These are phyloP conservation scores for Candida pini DNA, from an alignment of 805 yeast species.

Conservation along the genomic window DNA sequence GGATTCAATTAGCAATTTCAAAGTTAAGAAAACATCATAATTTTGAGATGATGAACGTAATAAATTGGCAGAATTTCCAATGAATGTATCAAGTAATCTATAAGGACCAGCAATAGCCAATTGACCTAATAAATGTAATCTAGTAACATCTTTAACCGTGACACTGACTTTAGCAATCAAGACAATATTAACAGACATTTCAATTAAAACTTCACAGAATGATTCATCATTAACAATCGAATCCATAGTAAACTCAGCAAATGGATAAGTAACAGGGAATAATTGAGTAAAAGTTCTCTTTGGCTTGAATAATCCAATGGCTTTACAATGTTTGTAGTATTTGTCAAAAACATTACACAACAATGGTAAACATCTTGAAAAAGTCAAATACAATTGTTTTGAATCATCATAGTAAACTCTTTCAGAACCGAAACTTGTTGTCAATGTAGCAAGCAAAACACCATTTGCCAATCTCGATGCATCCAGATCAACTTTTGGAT, in stretches of 20 bases:
- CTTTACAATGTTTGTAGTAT: constrained; percentile 44
- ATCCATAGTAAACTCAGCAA: constrained; percentile 60
- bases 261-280: constrained; percentile 67
- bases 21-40: constrained; percentile 22
- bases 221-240: constrained; percentile 65
- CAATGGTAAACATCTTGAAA: constrained; percentile 50
- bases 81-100: constrained; percentile 6
- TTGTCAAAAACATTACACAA: constrained; percentile 46
- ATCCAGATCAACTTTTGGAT: constrained; percentile 46
- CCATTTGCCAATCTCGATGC: constrained; percentile 61
- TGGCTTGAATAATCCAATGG: constrained; percentile 39
- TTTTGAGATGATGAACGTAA: constrained; percentile 5
- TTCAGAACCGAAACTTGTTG: constrained; percentile 18
- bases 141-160: constrained; percentile 5
- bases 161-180: constrained; percentile 39
- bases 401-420: constrained; percentile 23
- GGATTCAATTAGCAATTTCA: constrained; percentile 46
- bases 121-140: constrained; percentile 1
- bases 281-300: constrained; percentile 61
- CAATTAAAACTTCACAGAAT: constrained; percentile 67
- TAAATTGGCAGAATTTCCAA: constrained; percentile 7
- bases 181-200: constrained; percentile 57
- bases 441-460: constrained; percentile 46
- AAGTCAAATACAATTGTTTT: constrained; percentile 36
- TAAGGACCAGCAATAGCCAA: constrained; percentile 6